These are phyloP conservation scores for Sordariomycetes sp. DNA, from an alignment of 2,329 filamentous ascomycete species.

Conservation along the genomic window DNA sequence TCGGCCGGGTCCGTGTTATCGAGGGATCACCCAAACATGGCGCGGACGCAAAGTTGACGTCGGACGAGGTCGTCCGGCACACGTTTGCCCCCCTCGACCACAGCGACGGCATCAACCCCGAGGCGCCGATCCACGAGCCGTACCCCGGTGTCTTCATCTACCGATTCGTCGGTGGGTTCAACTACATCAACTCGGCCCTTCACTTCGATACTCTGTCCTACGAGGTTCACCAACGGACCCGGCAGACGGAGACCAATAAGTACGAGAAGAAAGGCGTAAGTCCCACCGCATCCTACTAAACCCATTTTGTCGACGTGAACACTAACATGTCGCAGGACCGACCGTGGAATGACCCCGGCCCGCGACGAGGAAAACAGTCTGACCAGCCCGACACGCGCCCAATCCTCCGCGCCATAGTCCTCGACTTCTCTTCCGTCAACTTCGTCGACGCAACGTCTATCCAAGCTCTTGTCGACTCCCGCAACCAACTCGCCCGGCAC, in stretches of 20 bases:
- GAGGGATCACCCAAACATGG: conserved; percentile 3
- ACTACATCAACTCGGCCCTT: conserved; percentile 38
- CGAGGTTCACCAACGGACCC: conserved; percentile 28
- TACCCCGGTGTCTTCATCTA: conserved; percentile 42
- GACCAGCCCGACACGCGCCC: conserved; percentile 24
- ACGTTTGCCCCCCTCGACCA: conserved; percentile 34
- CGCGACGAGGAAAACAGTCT: conserved; percentile 17
- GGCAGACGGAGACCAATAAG: conserved; percentile 26
- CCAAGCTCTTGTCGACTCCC: conserved; percentile 41
- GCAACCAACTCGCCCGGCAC: conserved; percentile 39
- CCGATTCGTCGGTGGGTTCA: conserved; percentile 40
- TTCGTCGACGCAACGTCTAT: conserved; percentile 43
- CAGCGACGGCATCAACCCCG: conserved; percentile 36
- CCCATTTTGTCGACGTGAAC: background rate
- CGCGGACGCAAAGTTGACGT: conserved; percentile 4
- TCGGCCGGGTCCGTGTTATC: conserved; percentile 55
- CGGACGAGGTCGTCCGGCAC: conserved; percentile 4
- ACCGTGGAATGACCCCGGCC: conserved; percentile 41
- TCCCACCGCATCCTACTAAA: conserved; percentile 4
- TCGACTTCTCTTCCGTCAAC: conserved; percentile 45
- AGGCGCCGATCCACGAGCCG: conserved; percentile 27
- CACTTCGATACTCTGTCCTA: conserved; percentile 35
- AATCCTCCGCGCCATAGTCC: conserved; percentile 35
- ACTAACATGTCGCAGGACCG: conserved; percentile 20
- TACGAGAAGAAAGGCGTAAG: conserved; percentile 32